A percentile compares a stretch with the other conserved stretches of the same genome.
Evolutionary conservation across 148 eudicot genomes (phyloP).

Genomic region (Rhododendron williamsianum): DNA sequence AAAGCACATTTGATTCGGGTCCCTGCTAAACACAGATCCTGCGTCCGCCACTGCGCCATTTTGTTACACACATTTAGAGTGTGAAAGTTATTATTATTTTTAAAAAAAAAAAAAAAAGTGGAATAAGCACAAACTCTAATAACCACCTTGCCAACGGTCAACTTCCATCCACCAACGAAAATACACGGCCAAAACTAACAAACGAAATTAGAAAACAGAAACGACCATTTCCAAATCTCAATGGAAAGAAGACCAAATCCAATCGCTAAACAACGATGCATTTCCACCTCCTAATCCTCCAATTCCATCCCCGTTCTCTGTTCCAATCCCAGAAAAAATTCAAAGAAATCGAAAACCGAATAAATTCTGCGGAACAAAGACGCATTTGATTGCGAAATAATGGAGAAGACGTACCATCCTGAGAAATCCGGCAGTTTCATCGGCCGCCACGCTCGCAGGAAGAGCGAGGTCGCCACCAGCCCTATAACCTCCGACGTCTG

Average conservation of each 20-base stretch:
- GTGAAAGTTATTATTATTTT: no score
- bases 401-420: conserved; percentile 29
- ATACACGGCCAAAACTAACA: not conserved
- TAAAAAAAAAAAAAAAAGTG: no score
- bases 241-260: not conserved
- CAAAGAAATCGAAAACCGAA: no score
- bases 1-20: no score
- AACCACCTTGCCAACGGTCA: not conserved
- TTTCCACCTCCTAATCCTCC: not conserved
- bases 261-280: not conserved
- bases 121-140: no score
- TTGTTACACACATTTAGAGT: no score
- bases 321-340: not conserved
- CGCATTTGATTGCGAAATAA: not conserved
- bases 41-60: no score
- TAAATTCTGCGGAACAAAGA: no score
- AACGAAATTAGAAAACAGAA: not conserved
- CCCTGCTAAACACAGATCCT: no score
- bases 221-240: not conserved
- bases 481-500: not conserved
- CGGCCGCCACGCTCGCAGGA: conserved; percentile 18
- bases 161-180: not conserved
- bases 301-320: not conserved
- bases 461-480: not conserved
- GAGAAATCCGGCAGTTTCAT: conserved; percentile 31